Base-by-base conservation (phyloP, 2,329 filamentous ascomycete species). In the Drechslerella stenobrocha region DNA sequence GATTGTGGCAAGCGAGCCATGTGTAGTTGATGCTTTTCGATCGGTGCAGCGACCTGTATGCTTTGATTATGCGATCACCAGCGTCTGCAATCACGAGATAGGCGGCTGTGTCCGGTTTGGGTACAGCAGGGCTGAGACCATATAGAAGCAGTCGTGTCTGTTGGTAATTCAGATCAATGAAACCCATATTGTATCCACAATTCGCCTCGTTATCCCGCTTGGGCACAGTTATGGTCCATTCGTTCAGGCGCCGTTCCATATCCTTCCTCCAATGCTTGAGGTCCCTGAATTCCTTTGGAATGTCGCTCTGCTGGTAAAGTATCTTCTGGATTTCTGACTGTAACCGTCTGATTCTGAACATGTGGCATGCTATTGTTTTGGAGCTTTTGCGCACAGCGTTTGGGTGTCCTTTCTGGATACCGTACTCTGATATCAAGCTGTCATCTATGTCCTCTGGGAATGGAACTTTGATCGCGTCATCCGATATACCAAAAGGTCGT, bases 311-410 rank as follows among this genome's bases (percentile, higher is more conserved):
- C 69, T 95, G 89, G 76, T 93, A 88, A 63, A 96, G 78, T 0
- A 97, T 92, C 75, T 96, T 90, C 45, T 96, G 80, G 37, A 97
- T 95, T 76, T 97, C 92, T 0, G 91, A 96, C 77, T 97, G 92
- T 37, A 97, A 79, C 55, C 96, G 79, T 15, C 92, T 84, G 18
- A 97, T 81, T 20, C 90, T 87, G 77, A 96, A 90, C 76, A 97
- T 96, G 74, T 97, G 92, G 72, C 93, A 86, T 0, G 90, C 86
- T 4, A 95, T 89, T 69, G 89, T 84, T 77, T 96, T 96, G 77
- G 96, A 96, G 61, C 86, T 93, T 22, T 56, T 59, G 9, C 55
- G 47, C 9, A 46, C 32, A 13, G 57, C 69, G 8, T 65, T 53
- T 1, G 70, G 65, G 2, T 89, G 85, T 60, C 83, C 82, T 13